Base-by-base conservation (phyloP, 108 stramenopile species). In the Cyclotella cryptica region DNA sequence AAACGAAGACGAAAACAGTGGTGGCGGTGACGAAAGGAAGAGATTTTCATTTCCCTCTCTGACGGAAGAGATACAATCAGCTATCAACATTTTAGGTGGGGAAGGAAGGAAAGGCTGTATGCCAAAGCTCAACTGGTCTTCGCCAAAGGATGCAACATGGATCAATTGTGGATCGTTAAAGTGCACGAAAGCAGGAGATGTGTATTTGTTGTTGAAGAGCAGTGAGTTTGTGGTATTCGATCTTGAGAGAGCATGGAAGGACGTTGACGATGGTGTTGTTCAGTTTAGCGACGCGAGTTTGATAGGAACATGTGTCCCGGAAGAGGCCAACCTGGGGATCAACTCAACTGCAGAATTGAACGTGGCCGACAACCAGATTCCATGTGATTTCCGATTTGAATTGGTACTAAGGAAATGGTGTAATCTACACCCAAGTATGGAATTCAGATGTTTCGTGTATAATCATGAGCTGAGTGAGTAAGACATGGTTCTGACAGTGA, bases 361-460 rank as follows among this genome's bases (percentile, higher is more conserved):
- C 52, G 49, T 11, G 8, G 18, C 1, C 11, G 28, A 53, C 17
- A 24, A 51, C 18, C 1, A 69, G n/a, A 24, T 27, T 52, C 19
- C 46, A 35, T 6, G 35, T 35, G 6, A 35, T 35, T 41, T 45
- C 35, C 39, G 66, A 52, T 85, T 85, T 55, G 80, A 93, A 68
- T 73, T 97, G 35, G 90, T 94, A 11, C 72, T 98, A 64, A 80
- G 96, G 46, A 96, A 97, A 75, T 97, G 96, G 96, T 94, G 96
- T 75, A 95, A 96, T 65, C 89, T 97, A 0, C 89, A 96, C 74
- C 92, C 95, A 13, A 89, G 92, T 69, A 96, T 96, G 93, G 96
- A 97, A 74, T 98, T 97, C 85, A 92, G 98, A 12, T 97, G 96
- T 60, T 98, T 98, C 77, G 84, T 98, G 26, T 77, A 88, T 53